Evolutionary conservation across 2,329 filamentous ascomycete species (phyloP), one percentile per base, ranked within the genome.

Genomic region (Neofusicoccum kwambonambiense): DNA sequence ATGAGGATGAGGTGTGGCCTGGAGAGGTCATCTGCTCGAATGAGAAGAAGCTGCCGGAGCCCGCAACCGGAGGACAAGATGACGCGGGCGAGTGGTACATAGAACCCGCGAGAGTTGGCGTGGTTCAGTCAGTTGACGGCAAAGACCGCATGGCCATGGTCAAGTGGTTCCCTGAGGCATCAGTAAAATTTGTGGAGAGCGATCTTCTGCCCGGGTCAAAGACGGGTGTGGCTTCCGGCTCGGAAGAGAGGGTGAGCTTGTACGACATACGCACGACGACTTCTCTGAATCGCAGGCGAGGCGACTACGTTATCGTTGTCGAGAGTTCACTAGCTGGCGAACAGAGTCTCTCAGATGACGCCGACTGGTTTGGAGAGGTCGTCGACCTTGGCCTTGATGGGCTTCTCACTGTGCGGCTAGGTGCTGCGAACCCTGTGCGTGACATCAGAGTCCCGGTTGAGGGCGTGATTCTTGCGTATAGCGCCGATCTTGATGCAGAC

Each of bases 301-400:
- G 82, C 7, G 84, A 87, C 69, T 81, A 85, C 63, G 85, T 86
- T 2, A 70, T 86, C 11, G 71, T 87, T 42, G 41, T 57, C 17
- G 62, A 64, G 8, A 45, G 31, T n/a, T 64, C 49, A 11, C 39
- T 27, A 45, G 54, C 34, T 15, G 44, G 49, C 13, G 47, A 47
- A 13, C 41, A 37, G n/a, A 60, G 15, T n/a, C 42, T 37, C 3
- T 27, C 54, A 41, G 15, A 41, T 15, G 51, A 64, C 71, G 72
- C 76, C 6, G 78, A 82, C 42, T 88, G 86, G 82, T 77, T 87
- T 63, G 86, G 86, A 17, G 83, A 87, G 69, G 80, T 88, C 2
- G 77, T 87, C 19, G 82, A 84, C 54, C 75, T 85, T 3, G 79
- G 80, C 12, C 70, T 83, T 3, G 83, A 87, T 69, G 86, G 86